Percentiles rank a stretch among this genome's conserved stretches.
Conservation (phyloP, 179 eudicot genomes). For the Nepenthes alata region DNA sequence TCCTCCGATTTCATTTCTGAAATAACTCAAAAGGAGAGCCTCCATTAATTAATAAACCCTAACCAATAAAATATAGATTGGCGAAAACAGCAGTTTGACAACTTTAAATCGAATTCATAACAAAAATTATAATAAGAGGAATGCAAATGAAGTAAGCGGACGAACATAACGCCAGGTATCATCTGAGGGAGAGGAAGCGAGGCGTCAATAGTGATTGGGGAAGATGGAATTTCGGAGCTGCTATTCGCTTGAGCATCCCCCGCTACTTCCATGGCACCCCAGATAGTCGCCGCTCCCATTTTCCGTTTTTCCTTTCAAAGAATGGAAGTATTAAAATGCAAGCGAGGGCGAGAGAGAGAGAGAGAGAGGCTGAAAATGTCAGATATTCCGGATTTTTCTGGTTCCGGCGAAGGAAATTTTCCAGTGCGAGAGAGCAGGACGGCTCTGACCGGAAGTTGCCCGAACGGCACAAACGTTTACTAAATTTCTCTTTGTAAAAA, state of each 20-base stretch:
- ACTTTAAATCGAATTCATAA: neutral
- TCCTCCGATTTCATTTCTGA: too few relatives aligned
- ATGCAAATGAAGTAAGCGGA: constrained; percentile 1
- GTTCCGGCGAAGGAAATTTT: too few relatives aligned
- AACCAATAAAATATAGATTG: neutral
- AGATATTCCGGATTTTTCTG: too few relatives aligned
- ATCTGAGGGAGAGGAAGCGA: constrained; percentile 58
- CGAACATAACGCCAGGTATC: constrained; percentile 53
- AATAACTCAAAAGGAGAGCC: neutral
- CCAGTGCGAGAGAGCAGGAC: too few relatives aligned
- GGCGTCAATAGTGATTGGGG: constrained; percentile 60
- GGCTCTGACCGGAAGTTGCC: too few relatives aligned
- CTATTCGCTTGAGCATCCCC: constrained; percentile 23
- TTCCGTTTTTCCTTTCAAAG: neutral
- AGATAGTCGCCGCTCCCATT: constrained; percentile 38
- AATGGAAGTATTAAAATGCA: too few relatives aligned
- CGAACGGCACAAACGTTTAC: too few relatives aligned
- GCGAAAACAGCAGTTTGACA: too few relatives aligned
- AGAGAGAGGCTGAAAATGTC: too few relatives aligned
- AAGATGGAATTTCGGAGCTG: constrained; percentile 32
- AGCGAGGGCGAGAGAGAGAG: too few relatives aligned
- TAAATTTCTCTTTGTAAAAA: too few relatives aligned
- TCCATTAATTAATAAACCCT: neutral
- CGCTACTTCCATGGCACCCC: constrained; percentile 49
- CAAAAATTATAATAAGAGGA: neutral